Evolutionary conservation across 2,329 filamentous ascomycete genomes (phyloP).

Genomic region (Orbilia brochopaga): DNA sequence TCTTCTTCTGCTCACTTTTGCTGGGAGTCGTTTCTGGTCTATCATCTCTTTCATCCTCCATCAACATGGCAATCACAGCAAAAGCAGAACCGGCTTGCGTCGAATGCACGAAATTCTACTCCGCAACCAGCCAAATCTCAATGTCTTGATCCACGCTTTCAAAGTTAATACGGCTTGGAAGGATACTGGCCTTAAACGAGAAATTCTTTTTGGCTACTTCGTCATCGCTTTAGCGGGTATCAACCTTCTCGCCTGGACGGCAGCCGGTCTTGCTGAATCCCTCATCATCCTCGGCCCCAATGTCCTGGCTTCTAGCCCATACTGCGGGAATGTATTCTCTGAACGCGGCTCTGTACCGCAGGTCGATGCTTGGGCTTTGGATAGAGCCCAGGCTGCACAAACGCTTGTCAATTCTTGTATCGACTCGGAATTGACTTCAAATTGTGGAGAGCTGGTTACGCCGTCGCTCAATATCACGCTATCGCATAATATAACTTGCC

Average conservation of each 20-base stretch:
- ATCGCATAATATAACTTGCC: constrained; percentile 24
- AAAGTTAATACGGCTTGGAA: constrained; percentile 23
- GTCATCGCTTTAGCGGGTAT: constrained; percentile 4
- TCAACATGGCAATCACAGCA: constrained; percentile 9
- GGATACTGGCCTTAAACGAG: not conserved
- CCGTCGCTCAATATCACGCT: constrained; percentile 8
- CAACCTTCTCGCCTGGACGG: constrained; percentile 19
- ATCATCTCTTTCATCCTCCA: constrained; percentile 18
- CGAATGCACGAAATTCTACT: constrained; percentile 19
- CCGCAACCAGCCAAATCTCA: constrained; percentile 9
- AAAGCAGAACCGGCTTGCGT: constrained; percentile 3
- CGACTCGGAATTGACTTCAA: not conserved
- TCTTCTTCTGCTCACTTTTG: constrained; percentile 21
- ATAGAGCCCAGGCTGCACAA: constrained; percentile 9
- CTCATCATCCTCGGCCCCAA: constrained; percentile 14
- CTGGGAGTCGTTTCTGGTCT: constrained; percentile 18
- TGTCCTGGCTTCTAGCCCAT: constrained; percentile 13
- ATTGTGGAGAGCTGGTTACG: constrained; percentile 9
- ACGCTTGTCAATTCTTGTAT: constrained; percentile 13
- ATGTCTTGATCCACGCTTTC: not conserved
- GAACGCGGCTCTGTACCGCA: not conserved
- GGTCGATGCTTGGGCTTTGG: constrained; percentile 10
- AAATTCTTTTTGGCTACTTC: not conserved
- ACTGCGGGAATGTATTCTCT: constrained; percentile 15
- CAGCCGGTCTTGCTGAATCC: constrained; percentile 18